Evolutionary conservation across 2,329 filamentous ascomycete genomes (phyloP), one percentile per base, ranked within the genome.

Genomic region (Aspergillus sp.): DNA sequence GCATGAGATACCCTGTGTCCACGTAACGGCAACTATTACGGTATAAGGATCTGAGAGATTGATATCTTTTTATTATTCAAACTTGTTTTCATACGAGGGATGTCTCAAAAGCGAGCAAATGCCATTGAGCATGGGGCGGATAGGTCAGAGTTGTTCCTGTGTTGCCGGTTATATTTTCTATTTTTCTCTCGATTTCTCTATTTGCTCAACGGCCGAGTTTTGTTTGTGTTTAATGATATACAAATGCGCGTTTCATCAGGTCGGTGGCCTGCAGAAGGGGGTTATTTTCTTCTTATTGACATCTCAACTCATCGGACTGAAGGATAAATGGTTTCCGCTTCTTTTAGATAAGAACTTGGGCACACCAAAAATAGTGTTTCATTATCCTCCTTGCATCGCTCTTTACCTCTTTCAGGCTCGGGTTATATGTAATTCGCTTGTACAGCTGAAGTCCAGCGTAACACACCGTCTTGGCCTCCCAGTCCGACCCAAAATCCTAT

Each of bases 221-320:
- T 58, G 59, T 21, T 21, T 60, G 61, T 60, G 59, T 50, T 55
- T 63, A 53, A 62, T 56, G 59, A 59, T 60, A 62, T 60, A 55
- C 40, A 27, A 37, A 21, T 52, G 37, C 37, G 43, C 25, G 45
- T 55, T 51, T 25, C 44, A 31, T 35, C 31, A 12, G 33, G 31
- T 46, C 39, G 37, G 45, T 43, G 39, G 45, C 41, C 35, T 49
- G 53, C 53, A 44, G 25, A 25, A 44, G 9, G 37, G n/a, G 37
- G 12, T 45, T 43, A 43, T n/a, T 41, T 50, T 47, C 43, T 14
- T 17, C 17, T 40, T 33, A 17, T 41, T 19, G 15, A 48, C 40
- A 25, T 55, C 44, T 58, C 41, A 35, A 58, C 46, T 53, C 56
- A 52, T 58, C 46, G 23, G 58, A 52, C 54, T 55, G 55, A 40